Evolutionary conservation across 495 filamentous ascomycete species (phyloP), one percentile per base, ranked within the genome.

Genomic region (Penicillium parvum): DNA sequence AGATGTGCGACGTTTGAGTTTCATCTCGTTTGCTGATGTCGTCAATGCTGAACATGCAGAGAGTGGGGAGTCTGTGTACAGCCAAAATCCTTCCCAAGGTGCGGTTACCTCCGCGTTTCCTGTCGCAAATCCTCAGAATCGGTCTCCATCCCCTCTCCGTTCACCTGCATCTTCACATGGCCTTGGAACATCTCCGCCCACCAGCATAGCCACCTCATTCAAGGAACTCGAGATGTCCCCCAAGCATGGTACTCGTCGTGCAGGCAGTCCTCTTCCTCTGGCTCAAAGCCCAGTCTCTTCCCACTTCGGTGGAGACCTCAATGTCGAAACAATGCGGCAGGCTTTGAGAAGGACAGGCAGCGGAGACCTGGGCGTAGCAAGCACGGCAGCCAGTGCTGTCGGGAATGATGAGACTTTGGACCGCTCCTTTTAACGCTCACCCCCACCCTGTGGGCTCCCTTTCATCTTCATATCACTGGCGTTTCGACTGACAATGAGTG

Each of bases 1-100:
- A 23, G 89, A 95, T 63, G 76, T 88, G n/a, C 77, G 87, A 17
- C 78, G 90, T 9, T 68, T 96, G 36, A 87, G 82, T 63, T 96
- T 96, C 68, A 95, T 96, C 60, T 91, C 86, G 11, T 96, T 96
- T 58, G 88, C 90, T 20, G 90, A 96, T 55, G 86, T 95, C 8
- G 88, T 96, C n/a, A 87, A 92, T 59, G 77, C 85, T 17, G 90
- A 96, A 58, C 89, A 95, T 55, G 70, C 72, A 3, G 81, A 64
- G 30, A 50, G 40, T 14, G 49, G 38, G 8, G 60, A 63, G 36
- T 32, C 36, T 11, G 15, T 39, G 7, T 36, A 35, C 34, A 44
- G 69, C 39, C 70, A 81, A 56, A 81, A 86, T 40, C 75, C 75
- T 27, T 72, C 82, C 37, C 77, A 84, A 57, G 62, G 79, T 9